Evolutionary conservation across 2,329 filamentous ascomycete species (phyloP).

Genomic region (Amesomyces nigricolor): DNA sequence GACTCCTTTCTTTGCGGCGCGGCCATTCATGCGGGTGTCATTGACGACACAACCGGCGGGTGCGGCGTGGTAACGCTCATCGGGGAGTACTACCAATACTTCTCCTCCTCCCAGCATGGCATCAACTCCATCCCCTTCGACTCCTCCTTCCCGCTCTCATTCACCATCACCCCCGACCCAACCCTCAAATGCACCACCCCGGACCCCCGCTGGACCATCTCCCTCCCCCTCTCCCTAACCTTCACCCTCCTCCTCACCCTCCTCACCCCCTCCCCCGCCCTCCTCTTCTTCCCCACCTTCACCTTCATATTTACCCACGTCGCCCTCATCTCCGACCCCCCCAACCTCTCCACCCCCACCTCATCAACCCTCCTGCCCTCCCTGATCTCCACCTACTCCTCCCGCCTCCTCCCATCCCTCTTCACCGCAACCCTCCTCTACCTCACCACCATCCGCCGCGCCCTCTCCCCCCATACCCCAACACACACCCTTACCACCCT

Average conservation of each 20-base stretch:
- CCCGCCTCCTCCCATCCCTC: slow-evolving; percentile 60
- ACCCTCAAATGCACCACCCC: slow-evolving; percentile 41
- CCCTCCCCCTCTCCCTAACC: slow-evolving; percentile 66
- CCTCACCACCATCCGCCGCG: slow-evolving; percentile 52
- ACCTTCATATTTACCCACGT: slow-evolving; percentile 79
- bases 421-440: slow-evolving; percentile 68
- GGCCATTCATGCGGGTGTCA: slow-evolving; percentile 68
- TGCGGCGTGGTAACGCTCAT: slow-evolving; percentile 64
- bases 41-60: slow-evolving; percentile 60
- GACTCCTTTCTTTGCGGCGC: slow-evolving; percentile 75
- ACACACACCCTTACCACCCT: slow-evolving; percentile 35
- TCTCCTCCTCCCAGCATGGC: slow-evolving; percentile 41
- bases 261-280: slow-evolving; percentile 67
- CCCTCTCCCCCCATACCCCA: slow-evolving; percentile 60
- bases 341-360: slow-evolving; percentile 56
- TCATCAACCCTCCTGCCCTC: slow-evolving; percentile 56
- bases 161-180: slow-evolving; percentile 51
- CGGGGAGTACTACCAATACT: slow-evolving; percentile 50
- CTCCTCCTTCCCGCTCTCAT: slow-evolving; percentile 66
- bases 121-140: slow-evolving; percentile 61
- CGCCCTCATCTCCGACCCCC: slow-evolving; percentile 81
- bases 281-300: slow-evolving; percentile 80
- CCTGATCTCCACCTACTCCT: slow-evolving; percentile 41
- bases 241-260: slow-evolving; percentile 72
- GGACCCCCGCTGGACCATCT: slow-evolving; percentile 44